These are phyloP conservation scores for Stemphylium vesicarium DNA, from an alignment of 2,329 filamentous ascomycete species.

Conservation along the genomic window DNA sequence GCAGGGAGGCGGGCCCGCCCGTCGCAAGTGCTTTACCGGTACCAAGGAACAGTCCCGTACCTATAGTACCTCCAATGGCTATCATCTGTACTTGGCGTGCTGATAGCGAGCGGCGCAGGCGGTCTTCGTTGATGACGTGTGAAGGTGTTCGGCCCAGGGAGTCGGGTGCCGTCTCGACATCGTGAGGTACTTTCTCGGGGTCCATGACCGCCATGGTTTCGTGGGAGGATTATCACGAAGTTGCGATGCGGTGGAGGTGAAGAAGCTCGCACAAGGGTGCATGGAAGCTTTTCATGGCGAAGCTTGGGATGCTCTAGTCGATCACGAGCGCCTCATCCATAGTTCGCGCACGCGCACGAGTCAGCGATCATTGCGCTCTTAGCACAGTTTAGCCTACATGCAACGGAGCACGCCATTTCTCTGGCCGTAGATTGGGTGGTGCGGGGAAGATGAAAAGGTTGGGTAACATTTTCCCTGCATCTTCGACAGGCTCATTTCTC, in stretches of 20 bases:
- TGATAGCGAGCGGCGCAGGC: slow-evolving; percentile 32
- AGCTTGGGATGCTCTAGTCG: slow-evolving; percentile 13
- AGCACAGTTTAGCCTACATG: slow-evolving; percentile 10
- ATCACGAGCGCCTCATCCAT: slow-evolving; percentile 1
- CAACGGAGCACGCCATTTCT: slow-evolving; percentile 32
- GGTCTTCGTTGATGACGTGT: slow-evolving; percentile 32
- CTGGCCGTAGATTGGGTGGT: slow-evolving; percentile 23
- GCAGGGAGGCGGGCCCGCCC: slow-evolving; percentile 48
- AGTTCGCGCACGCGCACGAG: slow-evolving; percentile 12
- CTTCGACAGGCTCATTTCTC: neutral
- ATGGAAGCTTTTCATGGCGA: slow-evolving; percentile 32
- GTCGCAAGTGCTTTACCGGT: slow-evolving; percentile 60
- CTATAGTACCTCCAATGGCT: slow-evolving; percentile 66
- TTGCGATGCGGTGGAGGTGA: slow-evolving; percentile 3
- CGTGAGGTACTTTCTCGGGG: slow-evolving; percentile 23
- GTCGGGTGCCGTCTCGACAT: slow-evolving; percentile 19
- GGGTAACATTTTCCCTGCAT: slow-evolving; percentile 1
- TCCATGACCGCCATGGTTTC: slow-evolving; percentile 18
- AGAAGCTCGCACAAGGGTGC: slow-evolving; percentile 2
- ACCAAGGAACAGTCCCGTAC: slow-evolving; percentile 66
- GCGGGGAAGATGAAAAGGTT: neutral
- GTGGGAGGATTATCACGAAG: neutral
- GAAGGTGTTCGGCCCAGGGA: slow-evolving; percentile 13
- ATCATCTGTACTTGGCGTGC: slow-evolving; percentile 66
- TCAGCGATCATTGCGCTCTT: slow-evolving; percentile 3